A percentile compares a stretch with the other conserved stretches of the same genome.
Evolutionary conservation across 805 yeast species (phyloP).

Genomic region (Yamadazyma akitaensis): DNA sequence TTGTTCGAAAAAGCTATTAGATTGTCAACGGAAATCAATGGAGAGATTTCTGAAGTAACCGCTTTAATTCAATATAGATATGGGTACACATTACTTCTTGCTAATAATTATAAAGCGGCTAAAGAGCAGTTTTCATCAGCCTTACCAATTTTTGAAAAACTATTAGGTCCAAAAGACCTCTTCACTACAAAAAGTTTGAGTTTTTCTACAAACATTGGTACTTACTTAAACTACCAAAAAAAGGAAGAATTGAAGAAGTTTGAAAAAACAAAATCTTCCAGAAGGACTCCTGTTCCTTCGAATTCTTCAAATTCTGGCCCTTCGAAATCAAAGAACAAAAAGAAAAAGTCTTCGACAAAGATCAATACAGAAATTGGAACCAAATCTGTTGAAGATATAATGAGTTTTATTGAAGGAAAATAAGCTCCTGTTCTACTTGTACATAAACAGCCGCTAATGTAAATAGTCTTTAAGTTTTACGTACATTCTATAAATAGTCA

Average conservation of each 20-base stretch:
- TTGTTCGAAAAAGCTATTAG: slow-evolving; percentile 54
- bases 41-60: slow-evolving; percentile 56
- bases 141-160: slow-evolving; percentile 49
- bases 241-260: slow-evolving; percentile 19
- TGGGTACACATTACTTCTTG: slow-evolving; percentile 46
- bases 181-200: slow-evolving; percentile 64
- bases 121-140: slow-evolving; percentile 55
- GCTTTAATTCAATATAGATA: slow-evolving; percentile 66
- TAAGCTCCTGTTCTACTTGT: slow-evolving; percentile 1
- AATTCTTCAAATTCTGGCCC: slow-evolving; percentile 12
- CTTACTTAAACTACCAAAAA: slow-evolving; percentile 43
- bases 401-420: slow-evolving; percentile 65
- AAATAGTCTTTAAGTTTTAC: neutral
- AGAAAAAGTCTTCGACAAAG: slow-evolving; percentile 3
- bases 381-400: slow-evolving; percentile 68
- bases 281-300: slow-evolving; percentile 6
- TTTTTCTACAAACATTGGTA: slow-evolving; percentile 60
- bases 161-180: slow-evolving; percentile 65
- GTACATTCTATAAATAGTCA: neutral
- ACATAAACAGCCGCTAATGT: neutral
- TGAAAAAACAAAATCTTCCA: slow-evolving; percentile 10
- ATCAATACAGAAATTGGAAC: slow-evolving; percentile 43
- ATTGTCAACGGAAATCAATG: slow-evolving; percentile 50
- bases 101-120: slow-evolving; percentile 54
- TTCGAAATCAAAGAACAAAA: slow-evolving; percentile 10